These are phyloP conservation scores for Trametes coccinea DNA, from an alignment of 768 basidiomycete species.

Conservation along the genomic window DNA sequence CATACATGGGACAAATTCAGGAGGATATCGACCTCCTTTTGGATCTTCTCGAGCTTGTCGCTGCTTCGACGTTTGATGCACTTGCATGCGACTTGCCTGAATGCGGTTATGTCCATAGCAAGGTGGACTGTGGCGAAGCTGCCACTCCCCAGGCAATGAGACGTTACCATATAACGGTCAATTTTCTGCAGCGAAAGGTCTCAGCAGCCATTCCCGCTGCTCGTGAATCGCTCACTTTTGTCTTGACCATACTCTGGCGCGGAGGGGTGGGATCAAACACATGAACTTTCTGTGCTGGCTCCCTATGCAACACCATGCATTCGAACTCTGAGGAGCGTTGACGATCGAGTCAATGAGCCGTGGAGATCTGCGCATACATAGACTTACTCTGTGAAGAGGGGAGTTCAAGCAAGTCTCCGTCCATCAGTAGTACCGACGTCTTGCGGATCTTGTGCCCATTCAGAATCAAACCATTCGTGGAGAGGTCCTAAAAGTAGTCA, in stretches of 20 bases:
- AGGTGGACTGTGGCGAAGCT: slow-evolving; percentile 83
- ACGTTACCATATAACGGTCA: slow-evolving; percentile 71
- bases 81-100: slow-evolving; percentile 82
- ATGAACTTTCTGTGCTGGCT: slow-evolving; percentile 50
- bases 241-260: slow-evolving; percentile 52
- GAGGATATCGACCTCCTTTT: slow-evolving; percentile 79
- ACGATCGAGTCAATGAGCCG: neutral
- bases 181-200: slow-evolving; percentile 45
- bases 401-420: slow-evolving; percentile 70
- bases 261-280: slow-evolving; percentile 68
- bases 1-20: slow-evolving; percentile 71
- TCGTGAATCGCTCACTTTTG: slow-evolving; percentile 26
- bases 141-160: slow-evolving; percentile 77
- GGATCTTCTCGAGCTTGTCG: slow-evolving; percentile 58
- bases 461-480: slow-evolving; percentile 71
- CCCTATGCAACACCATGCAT: slow-evolving; percentile 59
- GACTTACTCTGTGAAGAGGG: slow-evolving; percentile 62
- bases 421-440: slow-evolving; percentile 69
- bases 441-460: slow-evolving; percentile 72
- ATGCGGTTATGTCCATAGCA: slow-evolving; percentile 61
- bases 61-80: slow-evolving; percentile 68
- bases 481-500: slow-evolving; percentile 55
- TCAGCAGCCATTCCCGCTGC: neutral
- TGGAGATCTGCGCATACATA: neutral
- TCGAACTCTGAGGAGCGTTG: slow-evolving; percentile 52